Conservation (phyloP, 2,329 filamentous ascomycete species). For the Ramichloridium luteum region DNA sequence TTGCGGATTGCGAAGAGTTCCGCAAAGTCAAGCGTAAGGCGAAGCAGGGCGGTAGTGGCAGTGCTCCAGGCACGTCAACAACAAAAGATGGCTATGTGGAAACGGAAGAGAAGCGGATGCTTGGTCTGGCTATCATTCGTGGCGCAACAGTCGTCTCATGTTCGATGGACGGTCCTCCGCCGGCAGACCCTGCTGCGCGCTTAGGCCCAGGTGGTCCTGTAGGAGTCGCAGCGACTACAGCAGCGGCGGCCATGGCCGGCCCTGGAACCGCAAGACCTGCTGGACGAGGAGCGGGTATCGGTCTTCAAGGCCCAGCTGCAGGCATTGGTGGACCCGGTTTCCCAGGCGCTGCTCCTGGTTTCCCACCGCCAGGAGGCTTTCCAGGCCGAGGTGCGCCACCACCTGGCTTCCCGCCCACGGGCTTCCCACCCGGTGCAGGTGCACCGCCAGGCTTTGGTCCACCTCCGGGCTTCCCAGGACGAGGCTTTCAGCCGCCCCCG, state of each 20-base stretch:
- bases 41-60: conserved; percentile 50
- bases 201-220: conserved; percentile 65
- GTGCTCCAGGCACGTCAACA: conserved; percentile 49
- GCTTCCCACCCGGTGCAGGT: conserved; percentile 22
- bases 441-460: conserved; percentile 15
- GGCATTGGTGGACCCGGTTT: conserved; percentile 73
- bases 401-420: conserved; percentile 12
- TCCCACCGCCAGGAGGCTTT: conserved; percentile 25
- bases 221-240: conserved; percentile 38
- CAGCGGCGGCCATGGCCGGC: conserved; percentile 64
- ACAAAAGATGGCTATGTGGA: conserved; percentile 52
- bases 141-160: conserved; percentile 90
- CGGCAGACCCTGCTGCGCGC: conserved; percentile 81
- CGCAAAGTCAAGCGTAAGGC: conserved; percentile 79
- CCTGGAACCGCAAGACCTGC: conserved; percentile 85
- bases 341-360: conserved; percentile 33
- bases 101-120: conserved; percentile 92
- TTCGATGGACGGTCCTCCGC: conserved; percentile 89
- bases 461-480: conserved; percentile 51
- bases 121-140: conserved; percentile 86
- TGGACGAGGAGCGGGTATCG: conserved; percentile 64
- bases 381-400: conserved; percentile 27
- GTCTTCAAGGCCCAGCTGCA: conserved; percentile 76
- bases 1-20: conserved; percentile 97
- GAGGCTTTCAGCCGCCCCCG: conserved; percentile 21